Conservation (phyloP, 2,329 filamentous ascomycete species). For the Myriosclerotinia curreyana region DNA sequence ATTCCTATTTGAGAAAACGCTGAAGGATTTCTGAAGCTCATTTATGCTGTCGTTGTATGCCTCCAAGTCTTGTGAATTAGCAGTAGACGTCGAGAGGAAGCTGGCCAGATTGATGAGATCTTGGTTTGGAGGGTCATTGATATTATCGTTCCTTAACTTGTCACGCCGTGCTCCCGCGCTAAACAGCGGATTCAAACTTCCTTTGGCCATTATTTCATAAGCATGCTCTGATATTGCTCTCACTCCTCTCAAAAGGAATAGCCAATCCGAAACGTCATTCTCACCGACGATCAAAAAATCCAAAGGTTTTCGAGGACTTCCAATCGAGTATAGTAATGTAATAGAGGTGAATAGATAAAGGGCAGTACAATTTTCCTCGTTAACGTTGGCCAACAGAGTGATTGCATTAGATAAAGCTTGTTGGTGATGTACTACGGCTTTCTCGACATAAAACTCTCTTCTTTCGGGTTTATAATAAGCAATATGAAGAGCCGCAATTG, state of each 20-base stretch:
- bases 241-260: conserved; percentile 41
- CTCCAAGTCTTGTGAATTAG: conserved; percentile 27
- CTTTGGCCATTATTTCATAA: conserved; percentile 28
- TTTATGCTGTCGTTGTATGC: conserved; percentile 40
- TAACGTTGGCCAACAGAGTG: conserved; percentile 39
- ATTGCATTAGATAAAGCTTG: conserved; percentile 37
- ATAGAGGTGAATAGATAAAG: conserved; percentile 44
- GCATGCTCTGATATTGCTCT: conserved; percentile 39
- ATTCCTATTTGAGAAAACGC: conserved; percentile 28
- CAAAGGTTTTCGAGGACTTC: conserved; percentile 38
- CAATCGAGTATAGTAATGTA: conserved; percentile 42
- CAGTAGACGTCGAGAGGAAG: conserved; percentile 27
- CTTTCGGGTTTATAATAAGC: conserved; percentile 43
- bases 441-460: conserved; percentile 42
- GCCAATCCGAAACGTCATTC: conserved; percentile 42
- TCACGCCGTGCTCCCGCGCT: conserved; percentile 20
- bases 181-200: conserved; percentile 30
- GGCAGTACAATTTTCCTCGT: conserved; percentile 39
- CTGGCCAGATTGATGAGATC: conserved; percentile 25
- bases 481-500: conserved; percentile 50
- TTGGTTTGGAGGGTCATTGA: conserved; percentile 21
- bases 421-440: conserved; percentile 42
- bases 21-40: conserved; percentile 40
- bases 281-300: conserved; percentile 42
- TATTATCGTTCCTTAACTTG: conserved; percentile 27